These are phyloP conservation scores for Vitis vinifera DNA, from an alignment of 164 flowering plant genomes.

Conservation along the genomic window ASM3070453v1 NC_081823.1:26069501-26070000, in stretches of 20 bases:
- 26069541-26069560: too few relatives aligned
- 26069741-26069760: conserved; percentile 78
- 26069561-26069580: too few relatives aligned
- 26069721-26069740: conserved; percentile 83
- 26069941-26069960: too few relatives aligned
- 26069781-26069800: conserved; percentile 73
- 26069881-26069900: background rate
- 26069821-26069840: background rate
- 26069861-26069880: background rate
- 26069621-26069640: background rate
- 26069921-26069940: too few relatives aligned
- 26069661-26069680: conserved; percentile 69
- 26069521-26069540: too few relatives aligned
- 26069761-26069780: conserved; percentile 91
- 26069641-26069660: background rate
- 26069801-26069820: background rate
- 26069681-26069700: conserved; percentile 95
- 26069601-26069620: too few relatives aligned
- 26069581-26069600: too few relatives aligned
- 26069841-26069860: background rate
- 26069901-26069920: background rate
- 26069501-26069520: too few relatives aligned
- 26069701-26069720: conserved; percentile 99
- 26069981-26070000: too few relatives aligned
- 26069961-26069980: too few relatives aligned